Base-by-base conservation (phyloP, 2,329 filamentous ascomycete species). In the Colletotrichum phormii region DNA sequence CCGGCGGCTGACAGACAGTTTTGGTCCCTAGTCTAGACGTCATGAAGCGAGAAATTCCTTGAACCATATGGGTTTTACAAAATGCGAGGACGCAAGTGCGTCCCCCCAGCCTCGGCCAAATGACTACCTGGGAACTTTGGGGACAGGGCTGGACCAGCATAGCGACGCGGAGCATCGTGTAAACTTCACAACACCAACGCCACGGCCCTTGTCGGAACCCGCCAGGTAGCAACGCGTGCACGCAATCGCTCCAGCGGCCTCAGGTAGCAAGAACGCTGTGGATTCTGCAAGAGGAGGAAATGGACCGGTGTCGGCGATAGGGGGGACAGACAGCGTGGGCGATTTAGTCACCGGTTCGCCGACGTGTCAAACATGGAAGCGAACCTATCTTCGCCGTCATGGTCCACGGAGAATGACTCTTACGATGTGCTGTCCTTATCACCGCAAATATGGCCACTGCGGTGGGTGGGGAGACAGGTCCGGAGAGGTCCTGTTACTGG, bases 191-290 rank as follows among this genome's bases (percentile, higher is more conserved):
- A 46, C 26, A 46, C 37, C 37, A 13, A 5, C 37, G 37, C 15
- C 58, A 60, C 58, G 35, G 35, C 58, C 35, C 58, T 46, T 60
- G 58, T 15, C 35, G 13, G 15, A 26, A 22, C 58, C 33, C 18
- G 59, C 37, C 59, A 55, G 61, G 49, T 64, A 64, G 22, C 49
- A 55, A 11, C 49, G 13, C 61, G 49, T 51, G 22, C 49, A 54
- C 61, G 61, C 31, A 53, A 51, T 59, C 29, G 18, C 35, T 59
- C 7, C n/a, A 24, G 13, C n/a, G 24, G 37, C 59, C 59, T 31
- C 59, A 26, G 59, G 4, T 13, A 42, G 49, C 37, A 11, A 64
- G 42, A 49, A 2, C 42, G 7, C 6, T 49, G 42, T 49, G 42
- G 42, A 18, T 42, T 42, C 37, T 55, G 61, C 49, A 13, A 11